Conservation (phyloP, 2,329 filamentous ascomycete genomes). For the Aureobasidium melanogenum region DNA sequence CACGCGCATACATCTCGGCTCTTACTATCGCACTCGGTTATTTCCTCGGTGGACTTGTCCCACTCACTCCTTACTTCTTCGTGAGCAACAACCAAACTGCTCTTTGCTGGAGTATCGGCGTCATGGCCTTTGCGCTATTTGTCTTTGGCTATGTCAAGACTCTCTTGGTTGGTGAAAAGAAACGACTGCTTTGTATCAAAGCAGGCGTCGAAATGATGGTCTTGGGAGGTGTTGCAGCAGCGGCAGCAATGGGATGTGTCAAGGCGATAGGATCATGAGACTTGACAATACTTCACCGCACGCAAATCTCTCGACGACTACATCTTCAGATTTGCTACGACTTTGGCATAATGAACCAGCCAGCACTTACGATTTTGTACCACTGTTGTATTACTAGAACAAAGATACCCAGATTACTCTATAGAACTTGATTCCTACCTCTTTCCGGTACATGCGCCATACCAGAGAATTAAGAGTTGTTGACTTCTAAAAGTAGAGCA, state of each 20-base stretch:
- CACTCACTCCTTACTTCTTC: constrained; percentile 61
- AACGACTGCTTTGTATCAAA: constrained; percentile 14
- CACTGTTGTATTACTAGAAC: background rate
- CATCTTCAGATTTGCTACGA: background rate
- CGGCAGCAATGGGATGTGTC: constrained; percentile 30
- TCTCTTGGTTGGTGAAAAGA: constrained; percentile 37
- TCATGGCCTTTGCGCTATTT: constrained; percentile 54
- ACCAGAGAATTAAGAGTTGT: too few relatives aligned
- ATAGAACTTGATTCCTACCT: background rate
- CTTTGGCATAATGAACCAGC: background rate
- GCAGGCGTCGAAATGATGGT: constrained; percentile 53
- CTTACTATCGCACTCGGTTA: constrained; percentile 61
- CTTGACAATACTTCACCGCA: background rate
- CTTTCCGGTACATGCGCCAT: background rate
- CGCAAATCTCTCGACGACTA: background rate
- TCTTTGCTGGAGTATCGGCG: constrained; percentile 50
- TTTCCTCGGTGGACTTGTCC: constrained; percentile 60
- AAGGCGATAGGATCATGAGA: constrained; percentile 5
- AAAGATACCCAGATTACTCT: background rate
- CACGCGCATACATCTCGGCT: constrained; percentile 44
- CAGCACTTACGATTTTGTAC: background rate
- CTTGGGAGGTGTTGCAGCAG: constrained; percentile 58
- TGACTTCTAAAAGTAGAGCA: too few relatives aligned
- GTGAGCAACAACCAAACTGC: constrained; percentile 36
- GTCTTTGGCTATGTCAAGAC: constrained; percentile 59